Percentiles rank a stretch among this genome's conserved stretches.
These are phyloP conservation scores for Stylonectria norvegica DNA, from an alignment of 2,329 filamentous ascomycete genomes.

Conservation along the genomic window DNA sequence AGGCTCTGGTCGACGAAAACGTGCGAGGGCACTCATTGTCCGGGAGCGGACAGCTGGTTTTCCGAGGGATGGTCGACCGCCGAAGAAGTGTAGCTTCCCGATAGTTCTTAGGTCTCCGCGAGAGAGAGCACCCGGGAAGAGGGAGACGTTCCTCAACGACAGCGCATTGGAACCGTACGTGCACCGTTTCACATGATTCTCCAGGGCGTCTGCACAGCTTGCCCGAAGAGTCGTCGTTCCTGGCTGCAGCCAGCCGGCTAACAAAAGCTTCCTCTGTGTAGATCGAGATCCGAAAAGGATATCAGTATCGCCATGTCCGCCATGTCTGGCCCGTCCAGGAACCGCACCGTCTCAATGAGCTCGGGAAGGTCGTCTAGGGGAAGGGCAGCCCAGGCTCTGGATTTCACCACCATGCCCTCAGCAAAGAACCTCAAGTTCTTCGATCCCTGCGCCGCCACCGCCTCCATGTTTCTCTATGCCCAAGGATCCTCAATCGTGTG, in stretches of 20 bases:
- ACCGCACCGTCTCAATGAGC: slow-evolving; percentile 57
- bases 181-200: slow-evolving; percentile 35
- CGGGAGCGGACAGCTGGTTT: slow-evolving; percentile 31
- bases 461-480: slow-evolving; percentile 84
- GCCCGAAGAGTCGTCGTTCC: slow-evolving; percentile 15
- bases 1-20: slow-evolving; percentile 19
- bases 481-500: slow-evolving; percentile 80
- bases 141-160: slow-evolving; percentile 28
- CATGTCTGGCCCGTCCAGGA: slow-evolving; percentile 51
- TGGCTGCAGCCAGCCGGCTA: slow-evolving; percentile 23
- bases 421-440: slow-evolving; percentile 57
- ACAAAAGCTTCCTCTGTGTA: slow-evolving; percentile 15
- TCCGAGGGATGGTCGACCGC: slow-evolving; percentile 38
- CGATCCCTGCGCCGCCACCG: slow-evolving; percentile 86
- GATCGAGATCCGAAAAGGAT: slow-evolving; percentile 28
- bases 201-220: slow-evolving; percentile 20
- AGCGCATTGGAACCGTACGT: slow-evolving; percentile 40
- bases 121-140: slow-evolving; percentile 24
- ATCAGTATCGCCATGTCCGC: slow-evolving; percentile 55
- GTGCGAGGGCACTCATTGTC: slow-evolving; percentile 21
- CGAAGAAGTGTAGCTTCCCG: slow-evolving; percentile 33
- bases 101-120: slow-evolving; percentile 25
- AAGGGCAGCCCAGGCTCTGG: slow-evolving; percentile 40
- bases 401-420: slow-evolving; percentile 50
- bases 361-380: slow-evolving; percentile 54